Conservation (phyloP, 2,329 filamentous ascomycete genomes). For the Malbranchea cinnamomea region DNA sequence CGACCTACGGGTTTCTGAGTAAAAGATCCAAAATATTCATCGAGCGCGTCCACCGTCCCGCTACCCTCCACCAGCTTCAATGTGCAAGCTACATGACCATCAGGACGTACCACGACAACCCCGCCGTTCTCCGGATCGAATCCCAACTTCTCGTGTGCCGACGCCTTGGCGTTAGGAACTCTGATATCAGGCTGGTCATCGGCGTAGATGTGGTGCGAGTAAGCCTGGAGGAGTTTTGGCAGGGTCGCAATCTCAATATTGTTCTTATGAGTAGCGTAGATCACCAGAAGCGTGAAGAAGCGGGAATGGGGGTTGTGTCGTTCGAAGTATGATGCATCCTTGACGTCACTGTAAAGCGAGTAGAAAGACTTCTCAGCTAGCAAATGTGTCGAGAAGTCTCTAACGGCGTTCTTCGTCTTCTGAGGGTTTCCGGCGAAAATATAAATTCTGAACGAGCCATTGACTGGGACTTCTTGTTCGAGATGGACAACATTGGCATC, state of each 20-base stretch:
- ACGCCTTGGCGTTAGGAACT: conserved; percentile 53
- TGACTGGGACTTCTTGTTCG: conserved; percentile 77
- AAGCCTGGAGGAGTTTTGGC: conserved; percentile 56
- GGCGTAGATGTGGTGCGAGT: conserved; percentile 70
- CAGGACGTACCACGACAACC: conserved; percentile 70
- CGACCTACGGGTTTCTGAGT: conserved; percentile 40
- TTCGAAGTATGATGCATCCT: conserved; percentile 56
- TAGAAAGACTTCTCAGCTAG: conserved; percentile 58
- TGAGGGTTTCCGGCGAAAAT: conserved; percentile 61
- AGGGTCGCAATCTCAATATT: conserved; percentile 62
- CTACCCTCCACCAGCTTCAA: conserved; percentile 58
- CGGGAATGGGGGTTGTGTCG: conserved; percentile 68
- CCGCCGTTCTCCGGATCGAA: conserved; percentile 58
- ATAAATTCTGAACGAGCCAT: conserved; percentile 76
- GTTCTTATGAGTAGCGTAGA: conserved; percentile 54
- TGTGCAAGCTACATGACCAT: conserved; percentile 73
- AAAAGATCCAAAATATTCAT: conserved; percentile 67
- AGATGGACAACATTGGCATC: conserved; percentile 84
- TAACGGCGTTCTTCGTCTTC: conserved; percentile 46
- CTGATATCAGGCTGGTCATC: conserved; percentile 64
- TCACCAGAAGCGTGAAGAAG: conserved; percentile 65
- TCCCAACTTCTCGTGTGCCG: conserved; percentile 79
- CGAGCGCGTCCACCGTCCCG: conserved; percentile 66
- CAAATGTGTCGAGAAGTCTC: conserved; percentile 54
- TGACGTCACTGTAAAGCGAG: conserved; percentile 42